These are phyloP conservation scores for Ophiostoma angusticollis DNA, from an alignment of 2,329 filamentous ascomycete species.

Conservation along the genomic window DNA sequence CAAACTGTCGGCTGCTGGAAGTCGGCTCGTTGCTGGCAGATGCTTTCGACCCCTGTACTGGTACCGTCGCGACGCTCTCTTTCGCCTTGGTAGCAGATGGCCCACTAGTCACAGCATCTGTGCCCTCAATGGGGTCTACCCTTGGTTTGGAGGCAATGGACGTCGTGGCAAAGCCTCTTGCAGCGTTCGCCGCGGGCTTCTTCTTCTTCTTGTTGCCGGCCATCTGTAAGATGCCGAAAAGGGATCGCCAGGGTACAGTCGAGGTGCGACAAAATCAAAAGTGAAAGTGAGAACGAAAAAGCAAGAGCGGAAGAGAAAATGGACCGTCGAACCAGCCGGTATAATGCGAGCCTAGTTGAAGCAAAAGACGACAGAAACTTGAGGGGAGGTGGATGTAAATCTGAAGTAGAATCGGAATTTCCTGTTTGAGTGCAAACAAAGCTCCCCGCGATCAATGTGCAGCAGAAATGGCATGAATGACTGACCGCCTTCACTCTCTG, in stretches of 20 bases:
- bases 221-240: conserved; percentile 34
- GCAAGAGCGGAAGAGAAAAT: no score
- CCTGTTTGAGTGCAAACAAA: not conserved
- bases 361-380: no score
- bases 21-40: conserved; percentile 16
- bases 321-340: no score
- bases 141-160: conserved; percentile 76
- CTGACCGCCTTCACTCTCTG: conserved; percentile 15
- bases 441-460: conserved; percentile 8
- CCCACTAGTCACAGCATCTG: conserved; percentile 15
- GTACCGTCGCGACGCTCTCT: conserved; percentile 7
- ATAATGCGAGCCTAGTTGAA: no score
- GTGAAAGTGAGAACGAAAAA: not conserved
- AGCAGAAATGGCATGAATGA: conserved; percentile 12
- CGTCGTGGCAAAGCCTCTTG: conserved; percentile 85
- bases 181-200: conserved; percentile 77
- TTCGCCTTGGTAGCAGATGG: conserved; percentile 7
- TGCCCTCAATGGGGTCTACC: conserved; percentile 38
- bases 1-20: conserved; percentile 11
- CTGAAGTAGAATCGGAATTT: no score
- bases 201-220: conserved; percentile 76
- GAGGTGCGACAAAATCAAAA: not conserved
- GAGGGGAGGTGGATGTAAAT: not conserved
- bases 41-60: conserved; percentile 9
- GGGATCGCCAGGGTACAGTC: not conserved